These are phyloP conservation scores for Populus tomentosa DNA, from an alignment of 441 rosid genomes.

Conservation along the genomic window DNA sequence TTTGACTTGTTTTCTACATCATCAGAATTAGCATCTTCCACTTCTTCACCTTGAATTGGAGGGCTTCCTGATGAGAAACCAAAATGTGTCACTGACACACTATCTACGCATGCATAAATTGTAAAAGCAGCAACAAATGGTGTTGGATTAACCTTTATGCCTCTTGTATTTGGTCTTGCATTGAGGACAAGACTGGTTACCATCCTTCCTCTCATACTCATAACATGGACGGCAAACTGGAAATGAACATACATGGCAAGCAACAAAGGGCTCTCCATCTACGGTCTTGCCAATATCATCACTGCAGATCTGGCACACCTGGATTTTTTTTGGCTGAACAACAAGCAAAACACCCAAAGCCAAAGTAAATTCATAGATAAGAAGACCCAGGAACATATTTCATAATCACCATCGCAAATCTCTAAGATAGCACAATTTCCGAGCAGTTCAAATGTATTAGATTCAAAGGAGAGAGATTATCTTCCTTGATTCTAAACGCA, in stretches of 20 bases:
- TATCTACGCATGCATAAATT: not conserved
- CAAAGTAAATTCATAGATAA: not conserved
- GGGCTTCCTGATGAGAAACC: conserved; percentile 26
- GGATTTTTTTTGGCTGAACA: conserved; percentile 18
- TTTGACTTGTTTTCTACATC: conserved; percentile 20
- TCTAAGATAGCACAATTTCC: not conserved
- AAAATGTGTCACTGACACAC: not conserved
- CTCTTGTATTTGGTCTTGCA: conserved; percentile 45
- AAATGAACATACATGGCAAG: conserved; percentile 42
- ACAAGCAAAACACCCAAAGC: conserved; percentile 3
- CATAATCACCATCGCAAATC: not conserved
- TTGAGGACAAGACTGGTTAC: conserved; percentile 42
- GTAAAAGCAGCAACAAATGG: not conserved
- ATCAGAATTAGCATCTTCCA: conserved; percentile 13
- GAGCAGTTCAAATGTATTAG: not conserved
- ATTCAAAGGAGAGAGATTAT: not conserved
- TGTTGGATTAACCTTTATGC: conserved; percentile 28
- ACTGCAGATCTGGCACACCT: conserved; percentile 41
- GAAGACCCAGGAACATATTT: not conserved
- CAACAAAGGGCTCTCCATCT: conserved; percentile 35
- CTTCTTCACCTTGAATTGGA: conserved; percentile 28
- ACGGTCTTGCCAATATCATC: conserved; percentile 27
- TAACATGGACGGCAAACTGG: conserved; percentile 48
- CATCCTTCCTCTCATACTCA: conserved; percentile 43
- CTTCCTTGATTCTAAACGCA: not conserved